phyloP scores from a whole-genome alignment of 139 green algal species.

The Closterium sp. region DNA sequence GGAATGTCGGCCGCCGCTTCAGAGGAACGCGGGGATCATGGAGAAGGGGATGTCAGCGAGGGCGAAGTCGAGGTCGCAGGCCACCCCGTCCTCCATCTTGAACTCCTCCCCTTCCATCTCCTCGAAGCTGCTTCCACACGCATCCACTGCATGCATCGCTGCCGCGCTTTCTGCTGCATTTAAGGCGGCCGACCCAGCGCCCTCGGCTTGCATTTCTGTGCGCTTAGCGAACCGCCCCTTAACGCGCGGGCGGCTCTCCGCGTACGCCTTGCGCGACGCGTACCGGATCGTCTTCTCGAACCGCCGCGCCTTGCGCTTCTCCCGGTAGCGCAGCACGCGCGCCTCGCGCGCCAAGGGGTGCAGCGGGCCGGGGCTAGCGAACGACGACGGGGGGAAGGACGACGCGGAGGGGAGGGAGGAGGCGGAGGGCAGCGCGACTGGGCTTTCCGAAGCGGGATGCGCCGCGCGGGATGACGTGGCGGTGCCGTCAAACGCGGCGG shows the following conservation, averaged over 20 bases:
- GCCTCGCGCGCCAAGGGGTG: slow-evolving; percentile 31
- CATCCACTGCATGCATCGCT: not conserved
- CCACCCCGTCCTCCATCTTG: not conserved
- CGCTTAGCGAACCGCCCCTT: slow-evolving; percentile 75
- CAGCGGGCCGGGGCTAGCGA: not conserved
- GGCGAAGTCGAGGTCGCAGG: not conserved
- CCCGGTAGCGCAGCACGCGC: slow-evolving; percentile 60
- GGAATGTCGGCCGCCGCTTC: too few relatives aligned
- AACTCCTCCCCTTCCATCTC: not conserved
- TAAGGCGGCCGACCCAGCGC: not conserved
- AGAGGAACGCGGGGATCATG: not conserved
- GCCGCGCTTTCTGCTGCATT: not conserved
- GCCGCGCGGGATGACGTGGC: not conserved
- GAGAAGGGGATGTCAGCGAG: not conserved
- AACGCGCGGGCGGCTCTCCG: slow-evolving; percentile 78
- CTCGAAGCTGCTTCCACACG: not conserved
- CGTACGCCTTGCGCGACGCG: slow-evolving; percentile 77
- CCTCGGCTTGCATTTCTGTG: not conserved
- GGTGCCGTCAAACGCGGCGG: not conserved
- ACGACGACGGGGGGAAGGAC: not conserved
- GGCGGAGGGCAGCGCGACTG: not conserved
- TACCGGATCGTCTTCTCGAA: slow-evolving; percentile 88
- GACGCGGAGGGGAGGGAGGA: not conserved
- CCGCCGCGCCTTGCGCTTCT: slow-evolving; percentile 75
- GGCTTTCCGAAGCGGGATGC: not conserved